Evolutionary conservation across 1,284 basidiomycete genomes (phyloP).

Genomic region (Naganishia albida): DNA sequence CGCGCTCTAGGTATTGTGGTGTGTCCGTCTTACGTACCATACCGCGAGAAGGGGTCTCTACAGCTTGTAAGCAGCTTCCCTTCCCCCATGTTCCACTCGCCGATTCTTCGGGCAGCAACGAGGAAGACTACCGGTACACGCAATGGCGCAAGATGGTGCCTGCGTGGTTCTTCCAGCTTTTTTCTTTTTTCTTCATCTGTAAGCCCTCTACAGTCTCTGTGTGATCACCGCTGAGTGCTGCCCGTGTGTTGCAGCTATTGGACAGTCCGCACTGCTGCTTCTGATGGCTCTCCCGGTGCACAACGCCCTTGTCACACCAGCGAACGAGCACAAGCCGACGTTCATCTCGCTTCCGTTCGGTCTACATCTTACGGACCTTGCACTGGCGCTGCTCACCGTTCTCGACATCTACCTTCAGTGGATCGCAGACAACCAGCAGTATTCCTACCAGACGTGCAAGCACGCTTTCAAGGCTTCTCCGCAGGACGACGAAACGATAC

Average conservation of each 20-base stretch:
- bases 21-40: conserved; percentile 72
- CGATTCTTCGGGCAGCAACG: conserved; percentile 55
- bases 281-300: conserved; percentile 62
- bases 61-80: conserved; percentile 50
- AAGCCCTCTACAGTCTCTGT: conserved; percentile 31
- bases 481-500: conserved; percentile 33
- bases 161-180: conserved; percentile 69
- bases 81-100: not conserved
- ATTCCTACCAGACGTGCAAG: conserved; percentile 76
- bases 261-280: conserved; percentile 78
- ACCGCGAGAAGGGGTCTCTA: conserved; percentile 83
- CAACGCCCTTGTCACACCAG: conserved; percentile 42
- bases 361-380: conserved; percentile 65
- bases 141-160: conserved; percentile 70
- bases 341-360: conserved; percentile 33
- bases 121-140: conserved; percentile 91
- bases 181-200: conserved; percentile 81
- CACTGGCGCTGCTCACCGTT: conserved; percentile 65
- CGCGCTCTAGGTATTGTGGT: conserved; percentile 63
- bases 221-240: conserved; percentile 29
- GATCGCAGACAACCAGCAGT: conserved; percentile 87
- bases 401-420: conserved; percentile 69
- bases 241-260: conserved; percentile 57
- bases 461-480: conserved; percentile 50
- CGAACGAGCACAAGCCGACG: conserved; percentile 43